Conservation (phyloP, 495 filamentous ascomycete genomes). For the Penicillium tannophilum region DNA sequence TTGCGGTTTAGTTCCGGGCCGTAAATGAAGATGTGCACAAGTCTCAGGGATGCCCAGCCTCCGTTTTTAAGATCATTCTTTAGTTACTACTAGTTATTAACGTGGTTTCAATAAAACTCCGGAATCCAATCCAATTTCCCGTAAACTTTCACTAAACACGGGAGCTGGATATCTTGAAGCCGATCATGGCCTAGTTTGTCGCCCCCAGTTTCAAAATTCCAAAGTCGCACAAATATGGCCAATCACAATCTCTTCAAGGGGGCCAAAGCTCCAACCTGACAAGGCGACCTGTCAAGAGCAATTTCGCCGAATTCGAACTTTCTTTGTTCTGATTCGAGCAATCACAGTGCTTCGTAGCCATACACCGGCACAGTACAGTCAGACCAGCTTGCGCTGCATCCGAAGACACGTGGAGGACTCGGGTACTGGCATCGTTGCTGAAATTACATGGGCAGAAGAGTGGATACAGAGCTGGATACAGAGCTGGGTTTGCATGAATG, state of each 20-base stretch:
- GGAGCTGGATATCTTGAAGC: constrained; percentile 7
- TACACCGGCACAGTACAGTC: background rate
- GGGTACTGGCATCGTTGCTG: background rate
- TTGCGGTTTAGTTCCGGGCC: constrained; percentile 10
- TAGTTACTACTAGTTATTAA: background rate
- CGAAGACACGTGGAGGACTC: background rate
- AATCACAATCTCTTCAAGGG: constrained; percentile 3
- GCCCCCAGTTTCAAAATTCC: constrained; percentile 12
- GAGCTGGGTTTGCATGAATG: background rate
- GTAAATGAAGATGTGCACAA: constrained; percentile 26
- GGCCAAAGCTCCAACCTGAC: constrained; percentile 9
- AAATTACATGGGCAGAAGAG: background rate
- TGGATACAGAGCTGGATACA: background rate
- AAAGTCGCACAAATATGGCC: constrained; percentile 6
- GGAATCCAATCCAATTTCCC: background rate
- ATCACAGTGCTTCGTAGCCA: background rate
- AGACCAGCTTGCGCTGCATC: background rate
- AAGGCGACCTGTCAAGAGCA: background rate
- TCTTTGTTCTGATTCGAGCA: background rate
- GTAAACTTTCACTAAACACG: constrained; percentile 4
- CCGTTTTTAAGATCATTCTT: background rate
- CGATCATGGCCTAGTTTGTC: constrained; percentile 11
- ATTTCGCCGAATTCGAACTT: background rate
- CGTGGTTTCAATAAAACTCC: constrained; percentile 4
- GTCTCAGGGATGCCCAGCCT: background rate